phyloP scores from a whole-genome alignment of 768 basidiomycete species.

The Suillus subaureus region DNA sequence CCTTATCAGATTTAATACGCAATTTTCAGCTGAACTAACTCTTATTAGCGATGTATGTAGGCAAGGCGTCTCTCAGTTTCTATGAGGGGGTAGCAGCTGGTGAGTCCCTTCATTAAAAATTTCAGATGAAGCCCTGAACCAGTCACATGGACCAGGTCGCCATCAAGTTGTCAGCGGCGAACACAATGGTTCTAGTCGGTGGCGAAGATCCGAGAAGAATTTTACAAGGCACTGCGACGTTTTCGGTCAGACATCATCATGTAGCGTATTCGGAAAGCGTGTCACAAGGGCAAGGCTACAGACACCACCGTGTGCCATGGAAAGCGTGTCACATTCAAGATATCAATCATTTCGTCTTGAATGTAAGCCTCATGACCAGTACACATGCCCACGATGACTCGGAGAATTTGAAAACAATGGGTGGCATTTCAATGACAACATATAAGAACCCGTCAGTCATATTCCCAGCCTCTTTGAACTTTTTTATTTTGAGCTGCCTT shows the following conservation, averaged over 20 bases:
- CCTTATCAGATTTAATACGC: neutral
- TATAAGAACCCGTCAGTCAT: neutral
- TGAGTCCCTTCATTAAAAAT: neutral
- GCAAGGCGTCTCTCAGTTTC: neutral
- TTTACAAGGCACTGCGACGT: neutral
- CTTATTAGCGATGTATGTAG: neutral
- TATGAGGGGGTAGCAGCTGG: neutral
- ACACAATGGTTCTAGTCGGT: neutral
- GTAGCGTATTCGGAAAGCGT: no score
- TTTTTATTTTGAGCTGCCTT: neutral
- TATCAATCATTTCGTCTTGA: neutral
- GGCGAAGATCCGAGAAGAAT: neutral
- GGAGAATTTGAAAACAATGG: neutral
- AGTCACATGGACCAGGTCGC: constrained; percentile 1
- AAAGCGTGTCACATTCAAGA: neutral
- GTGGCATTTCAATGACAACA: no score
- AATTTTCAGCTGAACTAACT: neutral
- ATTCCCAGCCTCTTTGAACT: neutral
- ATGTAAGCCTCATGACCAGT: neutral
- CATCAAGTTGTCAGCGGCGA: neutral
- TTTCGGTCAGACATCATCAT: neutral
- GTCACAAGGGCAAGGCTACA: neutral
- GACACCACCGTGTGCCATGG: neutral
- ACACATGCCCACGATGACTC: neutral
- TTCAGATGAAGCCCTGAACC: neutral